These are phyloP conservation scores for Plasmodium ovale DNA, from an alignment of 169 alveolate species.

Conservation along the genomic window DNA sequence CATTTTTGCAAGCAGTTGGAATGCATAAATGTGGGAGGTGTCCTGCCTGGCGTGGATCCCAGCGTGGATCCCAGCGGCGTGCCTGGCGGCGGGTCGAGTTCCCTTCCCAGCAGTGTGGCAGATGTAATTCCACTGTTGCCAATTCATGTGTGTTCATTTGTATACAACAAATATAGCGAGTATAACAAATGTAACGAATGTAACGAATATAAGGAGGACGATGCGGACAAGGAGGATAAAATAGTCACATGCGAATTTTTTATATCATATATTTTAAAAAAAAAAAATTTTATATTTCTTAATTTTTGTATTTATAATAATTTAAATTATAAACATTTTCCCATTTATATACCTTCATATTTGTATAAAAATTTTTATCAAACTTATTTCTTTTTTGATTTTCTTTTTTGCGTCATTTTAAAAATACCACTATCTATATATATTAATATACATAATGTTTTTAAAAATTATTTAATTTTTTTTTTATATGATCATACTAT, in stretches of 20 bases:
- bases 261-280: constrained; percentile 36
- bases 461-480: too few relatives aligned
- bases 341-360: constrained; percentile 48
- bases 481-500: too few relatives aligned
- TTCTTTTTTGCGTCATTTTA: constrained; percentile 13
- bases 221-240: too few relatives aligned
- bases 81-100: too few relatives aligned
- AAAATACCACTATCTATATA: constrained; percentile 1
- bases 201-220: too few relatives aligned
- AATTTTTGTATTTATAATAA: constrained; percentile 32
- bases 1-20: constrained; percentile 31
- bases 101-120: too few relatives aligned
- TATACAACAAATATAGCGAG: constrained; percentile 45
- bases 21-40: constrained; percentile 8
- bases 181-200: too few relatives aligned
- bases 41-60: constrained; percentile 14
- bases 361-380: constrained; percentile 40
- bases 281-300: constrained; percentile 13
- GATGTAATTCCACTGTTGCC: constrained; percentile 29
- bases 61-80: too few relatives aligned
- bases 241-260: constrained; percentile 35
- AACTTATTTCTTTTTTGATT: constrained; percentile 17
- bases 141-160: constrained; percentile 44
- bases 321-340: constrained; percentile 4
- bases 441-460: constrained; percentile 13